A percentile compares a stretch with the other conserved stretches of the same genome.
Evolutionary conservation across 768 basidiomycete species (phyloP).

Genomic region (Boletus rex-veris): DNA sequence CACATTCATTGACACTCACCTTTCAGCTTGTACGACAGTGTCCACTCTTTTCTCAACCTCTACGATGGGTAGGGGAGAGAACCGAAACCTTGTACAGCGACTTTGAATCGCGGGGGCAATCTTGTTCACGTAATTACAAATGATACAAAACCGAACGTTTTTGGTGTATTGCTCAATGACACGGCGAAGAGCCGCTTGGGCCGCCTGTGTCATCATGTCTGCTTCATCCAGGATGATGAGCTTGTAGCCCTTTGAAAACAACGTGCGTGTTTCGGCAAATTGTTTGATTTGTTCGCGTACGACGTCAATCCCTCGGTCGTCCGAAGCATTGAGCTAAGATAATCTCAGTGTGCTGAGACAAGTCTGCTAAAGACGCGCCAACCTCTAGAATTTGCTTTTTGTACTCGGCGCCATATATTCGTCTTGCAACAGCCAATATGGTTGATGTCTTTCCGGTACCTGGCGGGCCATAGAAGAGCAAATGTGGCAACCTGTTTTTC

Average conservation of each 20-base stretch:
- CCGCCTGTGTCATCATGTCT: conserved; percentile 99
- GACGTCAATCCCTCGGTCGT: conserved; percentile 97
- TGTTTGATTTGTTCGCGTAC: conserved; percentile 99
- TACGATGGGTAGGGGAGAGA: conserved; percentile 81
- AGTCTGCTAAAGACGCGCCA: conserved; percentile 10
- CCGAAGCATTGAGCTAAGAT: conserved; percentile 88
- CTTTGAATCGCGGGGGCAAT: conserved; percentile 98
- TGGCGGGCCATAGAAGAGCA: conserved; percentile 96
- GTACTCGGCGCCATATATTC: conserved; percentile 86
- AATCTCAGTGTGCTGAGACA: background rate
- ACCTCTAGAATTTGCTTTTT: conserved; percentile 95
- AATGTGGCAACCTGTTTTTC: conserved; percentile 89
- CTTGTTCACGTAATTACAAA: conserved; percentile 99
- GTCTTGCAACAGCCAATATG: conserved; percentile 90
- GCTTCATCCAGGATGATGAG: conserved; percentile 98
- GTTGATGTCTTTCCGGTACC: conserved; percentile 99
- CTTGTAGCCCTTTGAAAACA: conserved; percentile 92
- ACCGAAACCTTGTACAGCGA: conserved; percentile 95
- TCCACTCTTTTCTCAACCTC: conserved; percentile 85
- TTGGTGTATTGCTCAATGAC: conserved; percentile 98
- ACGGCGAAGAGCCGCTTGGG: conserved; percentile 93
- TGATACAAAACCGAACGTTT: conserved; percentile 98
- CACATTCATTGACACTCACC: conserved; percentile 44
- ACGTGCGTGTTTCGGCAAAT: conserved; percentile 92
- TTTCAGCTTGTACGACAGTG: conserved; percentile 78